Evolutionary conservation across 768 basidiomycete genomes (phyloP).

Genomic region (Termitomyces sp.): DNA sequence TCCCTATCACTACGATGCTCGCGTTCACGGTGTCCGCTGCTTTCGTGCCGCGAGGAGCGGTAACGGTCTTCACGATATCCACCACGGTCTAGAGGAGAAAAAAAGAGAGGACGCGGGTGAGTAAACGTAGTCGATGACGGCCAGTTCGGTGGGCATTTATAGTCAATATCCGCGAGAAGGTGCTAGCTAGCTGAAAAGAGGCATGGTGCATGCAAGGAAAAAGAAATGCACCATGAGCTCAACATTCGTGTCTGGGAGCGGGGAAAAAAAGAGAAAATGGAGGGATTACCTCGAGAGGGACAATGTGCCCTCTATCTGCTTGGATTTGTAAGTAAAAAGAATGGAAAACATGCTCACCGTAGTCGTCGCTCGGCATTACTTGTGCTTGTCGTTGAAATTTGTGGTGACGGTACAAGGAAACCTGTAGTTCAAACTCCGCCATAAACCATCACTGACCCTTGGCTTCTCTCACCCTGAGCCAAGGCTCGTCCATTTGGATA

Average conservation of each 20-base stretch:
- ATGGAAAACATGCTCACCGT: conserved; percentile 40
- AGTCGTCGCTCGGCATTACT: conserved; percentile 42
- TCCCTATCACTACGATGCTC: conserved; percentile 42
- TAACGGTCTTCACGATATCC: conserved; percentile 63
- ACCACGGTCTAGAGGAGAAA: conserved; percentile 44
- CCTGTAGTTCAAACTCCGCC: conserved; percentile 33
- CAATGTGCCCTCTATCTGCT: conserved; percentile 1
- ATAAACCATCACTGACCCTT: neutral
- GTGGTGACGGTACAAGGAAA: conserved; percentile 14
- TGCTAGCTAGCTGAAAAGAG: conserved; percentile 64
- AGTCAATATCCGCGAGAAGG: conserved; percentile 28
- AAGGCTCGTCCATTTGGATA: neutral
- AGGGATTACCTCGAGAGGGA: conserved; percentile 19
- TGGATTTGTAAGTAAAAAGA: conserved; percentile 13
- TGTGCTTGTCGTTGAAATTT: conserved; percentile 18
- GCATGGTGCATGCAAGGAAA: conserved; percentile 53
- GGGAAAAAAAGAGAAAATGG: conserved; percentile 26
- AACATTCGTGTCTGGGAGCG: conserved; percentile 32
- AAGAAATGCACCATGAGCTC: conserved; percentile 62
- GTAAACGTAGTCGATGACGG: conserved; percentile 31
- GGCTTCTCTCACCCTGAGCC: neutral
- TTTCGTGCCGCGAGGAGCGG: conserved; percentile 58
- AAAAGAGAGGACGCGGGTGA: conserved; percentile 44
- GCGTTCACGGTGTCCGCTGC: conserved; percentile 47
- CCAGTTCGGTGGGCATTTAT: conserved; percentile 28